phyloP scores from a whole-genome alignment of 2,329 filamentous ascomycete species.

The Fusarium hainanense region DNA sequence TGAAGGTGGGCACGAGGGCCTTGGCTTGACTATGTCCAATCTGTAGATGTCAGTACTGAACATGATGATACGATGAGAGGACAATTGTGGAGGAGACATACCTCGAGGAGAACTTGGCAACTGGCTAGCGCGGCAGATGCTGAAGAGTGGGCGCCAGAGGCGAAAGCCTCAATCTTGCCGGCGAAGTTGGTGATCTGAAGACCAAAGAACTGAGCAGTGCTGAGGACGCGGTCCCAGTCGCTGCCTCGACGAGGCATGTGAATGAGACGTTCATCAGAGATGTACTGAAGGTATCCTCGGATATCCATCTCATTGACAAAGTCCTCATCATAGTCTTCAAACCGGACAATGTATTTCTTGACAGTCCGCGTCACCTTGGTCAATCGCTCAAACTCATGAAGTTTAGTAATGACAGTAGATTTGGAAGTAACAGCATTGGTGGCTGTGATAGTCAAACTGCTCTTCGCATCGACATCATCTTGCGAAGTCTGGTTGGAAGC shows the following conservation, averaged over 20 bases:
- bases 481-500: constrained; percentile 19
- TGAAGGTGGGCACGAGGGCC: constrained; percentile 54
- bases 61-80: fast-evolving
- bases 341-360: constrained; percentile 28
- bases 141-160: constrained; percentile 28
- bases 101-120: constrained; percentile 54
- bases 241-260: constrained; percentile 56
- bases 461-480: constrained; percentile 3
- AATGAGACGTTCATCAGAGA: constrained; percentile 54
- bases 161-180: constrained; percentile 46
- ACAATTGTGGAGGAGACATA: constrained; percentile 27
- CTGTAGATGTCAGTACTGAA: constrained; percentile 37
- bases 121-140: constrained; percentile 52
- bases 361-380: constrained; percentile 32
- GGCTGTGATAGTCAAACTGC: background rate
- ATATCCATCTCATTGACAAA: constrained; percentile 41
- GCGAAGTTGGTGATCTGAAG: constrained; percentile 54
- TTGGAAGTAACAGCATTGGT: background rate
- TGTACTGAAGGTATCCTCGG: constrained; percentile 50
- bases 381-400: constrained; percentile 26
- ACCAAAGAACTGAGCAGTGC: constrained; percentile 55
- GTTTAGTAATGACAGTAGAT: background rate
- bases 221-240: constrained; percentile 55
- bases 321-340: constrained; percentile 36
- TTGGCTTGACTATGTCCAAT: constrained; percentile 53